Conservation (phyloP, 1,284 basidiomycete genomes). For the Wolfiporia cocos region DNA sequence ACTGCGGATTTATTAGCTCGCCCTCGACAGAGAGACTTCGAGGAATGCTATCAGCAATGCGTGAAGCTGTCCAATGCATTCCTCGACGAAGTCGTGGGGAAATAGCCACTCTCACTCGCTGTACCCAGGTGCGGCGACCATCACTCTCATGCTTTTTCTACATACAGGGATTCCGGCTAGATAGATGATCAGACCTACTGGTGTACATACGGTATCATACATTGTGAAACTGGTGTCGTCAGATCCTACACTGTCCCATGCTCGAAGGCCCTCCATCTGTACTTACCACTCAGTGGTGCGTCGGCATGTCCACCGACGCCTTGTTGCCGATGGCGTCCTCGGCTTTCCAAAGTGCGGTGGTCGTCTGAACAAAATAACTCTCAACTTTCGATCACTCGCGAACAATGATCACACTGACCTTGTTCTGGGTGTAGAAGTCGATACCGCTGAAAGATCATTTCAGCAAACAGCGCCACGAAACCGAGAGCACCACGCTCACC, state of each 20-base stretch:
- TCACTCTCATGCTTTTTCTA: no score
- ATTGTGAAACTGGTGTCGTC: no score
- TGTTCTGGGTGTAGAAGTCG: constrained; percentile 90
- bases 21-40: constrained; percentile 44
- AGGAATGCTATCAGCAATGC: constrained; percentile 60
- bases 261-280: no score
- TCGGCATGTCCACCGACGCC: constrained; percentile 82
- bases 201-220: no score
- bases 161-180: no score
- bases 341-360: constrained; percentile 76
- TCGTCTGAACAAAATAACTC: constrained; percentile 45
- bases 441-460: constrained; percentile 48
- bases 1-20: neutral
- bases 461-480: neutral
- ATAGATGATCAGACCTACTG: no score
- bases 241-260: no score
- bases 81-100: constrained; percentile 48
- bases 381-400: neutral
- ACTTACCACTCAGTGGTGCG: constrained; percentile 42
- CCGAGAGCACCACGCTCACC: constrained; percentile 32
- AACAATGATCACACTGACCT: constrained; percentile 35
- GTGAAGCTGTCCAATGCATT: constrained; percentile 66
- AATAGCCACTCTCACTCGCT: constrained; percentile 19
- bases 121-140: no score
- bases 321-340: constrained; percentile 75